Conservation (phyloP, 768 basidiomycete species). For the Mycena alexandri region DNA sequence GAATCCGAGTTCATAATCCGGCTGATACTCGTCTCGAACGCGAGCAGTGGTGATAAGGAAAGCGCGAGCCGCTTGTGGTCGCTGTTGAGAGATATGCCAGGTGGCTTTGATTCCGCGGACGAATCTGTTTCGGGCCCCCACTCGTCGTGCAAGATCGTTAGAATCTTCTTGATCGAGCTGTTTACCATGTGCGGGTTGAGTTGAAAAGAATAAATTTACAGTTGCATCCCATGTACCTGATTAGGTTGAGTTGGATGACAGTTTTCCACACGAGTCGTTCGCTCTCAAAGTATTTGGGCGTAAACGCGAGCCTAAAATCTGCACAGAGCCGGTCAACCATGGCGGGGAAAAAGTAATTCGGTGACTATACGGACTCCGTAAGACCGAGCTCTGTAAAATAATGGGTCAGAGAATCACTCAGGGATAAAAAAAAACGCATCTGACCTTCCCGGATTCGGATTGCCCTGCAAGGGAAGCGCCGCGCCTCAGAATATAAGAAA, state of each 20-base stretch:
- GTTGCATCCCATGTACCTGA: slow-evolving; percentile 48
- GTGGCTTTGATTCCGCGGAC: slow-evolving; percentile 13
- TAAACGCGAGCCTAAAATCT: slow-evolving; percentile 66
- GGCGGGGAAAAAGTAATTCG: too few species aligned
- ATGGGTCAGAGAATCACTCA: neutral
- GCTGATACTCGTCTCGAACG: slow-evolving; percentile 59
- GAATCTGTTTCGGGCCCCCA: slow-evolving; percentile 19
- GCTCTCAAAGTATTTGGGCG: slow-evolving; percentile 57
- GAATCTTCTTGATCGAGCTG: slow-evolving; percentile 60
- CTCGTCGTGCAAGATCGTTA: slow-evolving; percentile 58
- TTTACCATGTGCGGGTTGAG: neutral
- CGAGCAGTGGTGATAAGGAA: slow-evolving; percentile 50
- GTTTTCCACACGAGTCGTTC: slow-evolving; percentile 63
- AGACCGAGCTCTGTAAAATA: slow-evolving; percentile 33
- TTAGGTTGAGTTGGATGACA: slow-evolving; percentile 66
- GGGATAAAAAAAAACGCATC: slow-evolving; percentile 12
- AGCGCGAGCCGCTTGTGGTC: slow-evolving; percentile 30
- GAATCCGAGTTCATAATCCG: slow-evolving; percentile 44
- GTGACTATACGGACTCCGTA: slow-evolving; percentile 27
- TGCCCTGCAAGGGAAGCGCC: slow-evolving; percentile 44
- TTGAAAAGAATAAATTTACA: neutral
- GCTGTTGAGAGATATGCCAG: slow-evolving; percentile 25
- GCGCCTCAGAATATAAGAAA: neutral
- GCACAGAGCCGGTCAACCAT: neutral
- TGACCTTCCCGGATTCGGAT: slow-evolving; percentile 55